phyloP scores from a whole-genome alignment of 2,329 filamentous ascomycete species.

The Lasiodiplodia citricola region DNA sequence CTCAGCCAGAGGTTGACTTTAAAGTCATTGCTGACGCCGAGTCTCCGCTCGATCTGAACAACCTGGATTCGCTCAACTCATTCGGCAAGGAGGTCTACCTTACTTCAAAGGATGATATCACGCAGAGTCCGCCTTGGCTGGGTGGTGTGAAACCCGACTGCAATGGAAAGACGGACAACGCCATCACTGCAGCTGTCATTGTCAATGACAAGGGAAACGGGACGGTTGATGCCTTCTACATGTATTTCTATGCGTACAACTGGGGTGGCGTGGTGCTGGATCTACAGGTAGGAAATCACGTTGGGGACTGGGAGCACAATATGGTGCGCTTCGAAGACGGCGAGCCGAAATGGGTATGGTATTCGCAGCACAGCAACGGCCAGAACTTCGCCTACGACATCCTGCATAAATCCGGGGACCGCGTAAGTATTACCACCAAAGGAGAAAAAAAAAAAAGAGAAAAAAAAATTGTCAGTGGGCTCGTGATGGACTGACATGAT shows the following conservation, averaged over 20 bases:
- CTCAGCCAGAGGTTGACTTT: slow-evolving; percentile 46
- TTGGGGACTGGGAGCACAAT: slow-evolving; percentile 71
- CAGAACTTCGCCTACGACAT: slow-evolving; percentile 66
- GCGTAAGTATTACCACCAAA: slow-evolving; percentile 37
- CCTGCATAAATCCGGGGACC: slow-evolving; percentile 58
- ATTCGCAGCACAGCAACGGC: slow-evolving; percentile 66
- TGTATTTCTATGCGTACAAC: slow-evolving; percentile 67
- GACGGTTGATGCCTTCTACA: slow-evolving; percentile 65
- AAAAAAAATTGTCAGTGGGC: too few species aligned
- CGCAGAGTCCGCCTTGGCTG: slow-evolving; percentile 50
- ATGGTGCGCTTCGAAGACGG: slow-evolving; percentile 69
- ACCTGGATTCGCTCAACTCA: slow-evolving; percentile 49
- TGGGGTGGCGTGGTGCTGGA: slow-evolving; percentile 57
- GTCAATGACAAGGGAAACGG: slow-evolving; percentile 61
- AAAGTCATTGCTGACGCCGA: slow-evolving; percentile 39
- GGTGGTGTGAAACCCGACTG: slow-evolving; percentile 60
- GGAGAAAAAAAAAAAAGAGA: background rate
- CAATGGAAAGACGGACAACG: slow-evolving; percentile 56
- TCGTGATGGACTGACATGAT: background rate
- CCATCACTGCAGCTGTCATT: slow-evolving; percentile 60
- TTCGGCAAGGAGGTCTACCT: slow-evolving; percentile 47
- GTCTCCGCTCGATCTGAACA: slow-evolving; percentile 48
- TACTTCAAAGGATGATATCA: slow-evolving; percentile 51
- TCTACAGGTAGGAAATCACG: slow-evolving; percentile 62
- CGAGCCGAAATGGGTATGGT: slow-evolving; percentile 63